phyloP scores from a whole-genome alignment of 352 stramenopile species.

The Pythium utonaiense region DNA sequence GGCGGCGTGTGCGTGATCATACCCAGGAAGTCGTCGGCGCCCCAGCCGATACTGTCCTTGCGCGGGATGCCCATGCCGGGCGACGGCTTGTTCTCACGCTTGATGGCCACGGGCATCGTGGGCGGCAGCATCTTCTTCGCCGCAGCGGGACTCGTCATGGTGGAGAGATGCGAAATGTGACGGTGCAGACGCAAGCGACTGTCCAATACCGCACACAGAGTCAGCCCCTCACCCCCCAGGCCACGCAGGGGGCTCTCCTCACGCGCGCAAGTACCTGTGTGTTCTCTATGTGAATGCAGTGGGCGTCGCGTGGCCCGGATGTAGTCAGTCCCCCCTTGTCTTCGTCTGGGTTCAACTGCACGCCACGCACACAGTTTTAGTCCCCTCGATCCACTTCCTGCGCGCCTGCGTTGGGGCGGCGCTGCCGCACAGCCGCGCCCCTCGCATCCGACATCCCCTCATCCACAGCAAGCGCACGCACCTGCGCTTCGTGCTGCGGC shows the following conservation, averaged over 20 bases:
- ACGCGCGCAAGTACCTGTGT: neutral
- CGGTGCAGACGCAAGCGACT: neutral
- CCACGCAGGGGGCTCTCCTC: neutral
- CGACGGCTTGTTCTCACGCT: constrained; percentile 54
- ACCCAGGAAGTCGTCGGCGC: constrained; percentile 78
- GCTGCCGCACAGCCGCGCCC: neutral
- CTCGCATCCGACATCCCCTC: neutral
- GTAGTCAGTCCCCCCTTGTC: neutral
- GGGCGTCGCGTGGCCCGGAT: neutral
- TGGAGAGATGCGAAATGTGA: constrained; percentile 8
- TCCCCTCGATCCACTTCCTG: neutral
- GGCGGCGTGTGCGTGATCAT: constrained; percentile 89
- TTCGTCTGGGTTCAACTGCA: constrained; percentile 5
- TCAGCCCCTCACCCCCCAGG: neutral
- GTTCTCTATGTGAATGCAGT: constrained; percentile 8
- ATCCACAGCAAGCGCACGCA: neutral
- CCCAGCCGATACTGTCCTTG: constrained; percentile 84
- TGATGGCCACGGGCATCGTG: constrained; percentile 67
- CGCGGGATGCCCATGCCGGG: constrained; percentile 38
- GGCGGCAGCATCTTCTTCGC: constrained; percentile 53
- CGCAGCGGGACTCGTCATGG: constrained; percentile 27
- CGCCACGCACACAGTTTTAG: neutral
- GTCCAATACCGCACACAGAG: neutral
- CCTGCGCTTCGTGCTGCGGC: neutral
- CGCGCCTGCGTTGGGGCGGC: neutral